Evolutionary conservation across 2,329 filamentous ascomycete genomes (phyloP), one percentile per base, ranked within the genome.

Genomic region (Pyrenochaeta sp.): DNA sequence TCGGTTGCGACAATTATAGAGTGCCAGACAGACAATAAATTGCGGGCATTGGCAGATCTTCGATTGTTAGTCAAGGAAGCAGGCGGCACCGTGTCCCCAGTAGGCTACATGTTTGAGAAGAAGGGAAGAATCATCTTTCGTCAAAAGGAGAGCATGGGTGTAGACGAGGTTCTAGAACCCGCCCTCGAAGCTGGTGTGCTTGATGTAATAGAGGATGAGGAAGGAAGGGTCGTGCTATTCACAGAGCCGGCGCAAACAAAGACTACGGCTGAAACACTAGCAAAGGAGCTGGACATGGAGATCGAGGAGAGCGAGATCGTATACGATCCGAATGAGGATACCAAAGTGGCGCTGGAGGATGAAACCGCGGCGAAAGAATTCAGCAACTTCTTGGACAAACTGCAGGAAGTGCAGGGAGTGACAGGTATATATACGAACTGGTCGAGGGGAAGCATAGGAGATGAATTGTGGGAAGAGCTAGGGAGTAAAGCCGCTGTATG

Each of bases 111-210:
- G 69, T 99, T 99, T 75, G 85, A 91, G 54, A 91, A 90, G 71
- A 90, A 89, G 58, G 95, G 95, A 1, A 85, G 89, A 51, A 84
- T 93, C 28, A 82, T 89, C 3, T 89, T 97, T 70, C 86, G 88
- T 71, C 81, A 83, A 61, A 84, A 84, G 63, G 83, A 85, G 0
- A 81, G 76, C 1, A 63, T 85, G 12, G 82, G 81, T n/a, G 84
- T 86, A 5, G 87, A 95, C 50, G 89, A 93, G 39, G 86, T 92
- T 25, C 80, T 97, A 42, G 89, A 97, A 66, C 86, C 89, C 52
- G 92, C 91, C 5, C 88, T 98, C 50, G 93, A 97, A 72, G 91
- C 90, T 9, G 94, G 93, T 9, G 91, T 90, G 0, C 87, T 91
- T 65, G 91, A 93, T 65, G 84, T 93, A 0, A 85, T 91, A 58